A percentile compares a stretch with the other conserved stretches of the same genome.
Evolutionary conservation across 257 asterid genomes (phyloP).

Genomic region (Penstemon eatonii): DNA sequence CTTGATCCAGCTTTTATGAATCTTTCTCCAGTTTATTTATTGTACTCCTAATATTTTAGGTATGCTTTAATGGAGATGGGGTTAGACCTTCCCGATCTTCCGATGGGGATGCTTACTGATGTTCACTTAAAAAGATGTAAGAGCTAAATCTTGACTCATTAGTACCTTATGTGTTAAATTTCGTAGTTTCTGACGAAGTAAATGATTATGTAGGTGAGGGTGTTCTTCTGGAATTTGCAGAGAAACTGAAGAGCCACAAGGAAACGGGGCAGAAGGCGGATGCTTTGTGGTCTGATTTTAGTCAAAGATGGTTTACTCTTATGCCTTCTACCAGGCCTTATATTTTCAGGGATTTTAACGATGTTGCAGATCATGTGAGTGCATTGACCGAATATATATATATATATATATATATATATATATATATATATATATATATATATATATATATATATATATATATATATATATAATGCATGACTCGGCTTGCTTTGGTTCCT

Average conservation of each 20-base stretch:
- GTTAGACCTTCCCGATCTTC: slow-evolving; percentile 69
- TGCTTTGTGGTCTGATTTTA: slow-evolving; percentile 61
- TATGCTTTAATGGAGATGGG: slow-evolving; percentile 92
- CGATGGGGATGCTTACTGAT: slow-evolving; percentile 75
- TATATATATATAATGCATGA: background rate
- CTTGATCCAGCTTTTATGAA: too few species aligned
- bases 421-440: too few species aligned
- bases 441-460: too few species aligned
- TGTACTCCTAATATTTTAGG: slow-evolving; percentile 32
- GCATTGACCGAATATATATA: background rate
- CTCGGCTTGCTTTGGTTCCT: background rate
- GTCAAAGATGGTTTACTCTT: slow-evolving; percentile 73
- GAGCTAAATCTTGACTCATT: background rate
- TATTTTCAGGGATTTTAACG: slow-evolving; percentile 44
- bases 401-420: too few species aligned
- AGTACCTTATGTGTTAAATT: too few species aligned
- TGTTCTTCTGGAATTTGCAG: slow-evolving; percentile 38
- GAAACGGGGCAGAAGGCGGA: slow-evolving; percentile 37
- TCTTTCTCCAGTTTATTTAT: too few species aligned
- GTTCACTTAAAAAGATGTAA: slow-evolving; percentile 67
- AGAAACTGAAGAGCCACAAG: slow-evolving; percentile 25
- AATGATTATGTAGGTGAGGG: slow-evolving; percentile 56
- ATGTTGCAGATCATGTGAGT: slow-evolving; percentile 79
- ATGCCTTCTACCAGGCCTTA: slow-evolving; percentile 78
- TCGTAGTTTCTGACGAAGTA: background rate